A percentile compares a stretch with the other conserved stretches of the same genome.
These are phyloP conservation scores for Fraxinus nigra DNA, from an alignment of 305 asterid genomes.

Conservation along the genomic window DNA sequence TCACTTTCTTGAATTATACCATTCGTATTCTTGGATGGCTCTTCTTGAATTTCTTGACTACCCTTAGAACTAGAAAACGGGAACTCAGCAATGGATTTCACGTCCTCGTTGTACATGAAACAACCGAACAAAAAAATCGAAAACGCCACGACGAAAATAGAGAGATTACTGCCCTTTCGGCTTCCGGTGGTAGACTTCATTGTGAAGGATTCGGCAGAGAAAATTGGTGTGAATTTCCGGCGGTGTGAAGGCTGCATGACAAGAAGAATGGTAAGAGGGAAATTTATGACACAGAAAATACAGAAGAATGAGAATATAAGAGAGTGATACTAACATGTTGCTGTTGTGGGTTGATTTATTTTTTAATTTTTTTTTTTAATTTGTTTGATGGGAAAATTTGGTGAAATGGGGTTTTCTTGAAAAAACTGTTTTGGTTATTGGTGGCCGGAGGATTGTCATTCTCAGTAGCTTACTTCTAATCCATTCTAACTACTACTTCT, in stretches of 20 bases:
- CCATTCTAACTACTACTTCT: conserved; percentile 35
- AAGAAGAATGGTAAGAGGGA: neutral
- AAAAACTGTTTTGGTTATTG: conserved; percentile 21
- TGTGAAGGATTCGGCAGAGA: conserved; percentile 29
- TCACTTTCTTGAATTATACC: neutral
- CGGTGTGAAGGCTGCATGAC: conserved; percentile 60
- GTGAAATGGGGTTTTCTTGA: conserved; percentile 54
- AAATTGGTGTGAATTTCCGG: conserved; percentile 50
- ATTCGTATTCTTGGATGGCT: neutral
- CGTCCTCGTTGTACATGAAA: conserved; percentile 82
- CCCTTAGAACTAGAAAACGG: conserved; percentile 56
- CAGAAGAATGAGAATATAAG: conserved; percentile 15
- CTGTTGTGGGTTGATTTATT: neutral
- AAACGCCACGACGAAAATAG: conserved; percentile 56
- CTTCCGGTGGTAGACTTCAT: conserved; percentile 57
- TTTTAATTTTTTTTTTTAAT: neutral
- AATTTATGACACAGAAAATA: conserved; percentile 12
- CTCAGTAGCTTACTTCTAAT: conserved; percentile 28
- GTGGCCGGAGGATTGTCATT: conserved; percentile 55
- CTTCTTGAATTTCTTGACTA: conserved; percentile 26
- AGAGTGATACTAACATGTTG: conserved; percentile 18
- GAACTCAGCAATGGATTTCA: conserved; percentile 76
- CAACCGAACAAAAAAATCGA: conserved; percentile 75
- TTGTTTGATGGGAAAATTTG: conserved; percentile 29
- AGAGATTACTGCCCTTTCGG: conserved; percentile 59